Conservation (phyloP, 2,329 filamentous ascomycete genomes). For the Passalora sequoiae region DNA sequence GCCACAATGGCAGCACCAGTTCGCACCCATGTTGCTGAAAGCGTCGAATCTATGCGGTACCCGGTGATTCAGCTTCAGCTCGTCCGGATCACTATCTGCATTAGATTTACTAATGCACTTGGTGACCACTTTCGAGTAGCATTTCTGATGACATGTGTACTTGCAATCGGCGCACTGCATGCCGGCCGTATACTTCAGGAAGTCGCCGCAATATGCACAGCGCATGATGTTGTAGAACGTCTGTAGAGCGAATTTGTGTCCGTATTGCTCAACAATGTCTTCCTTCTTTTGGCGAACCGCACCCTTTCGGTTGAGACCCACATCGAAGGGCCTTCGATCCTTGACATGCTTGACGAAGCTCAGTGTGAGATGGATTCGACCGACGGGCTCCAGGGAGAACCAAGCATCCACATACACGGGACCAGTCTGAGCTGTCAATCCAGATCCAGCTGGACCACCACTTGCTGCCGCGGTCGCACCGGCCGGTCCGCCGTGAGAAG, state of each 20-base stretch:
- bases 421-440: conserved; percentile 48
- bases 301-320: conserved; percentile 88
- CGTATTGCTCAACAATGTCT: conserved; percentile 96
- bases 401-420: conserved; percentile 73
- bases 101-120: conserved; percentile 99
- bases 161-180: conserved; percentile 99
- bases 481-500: conserved; percentile 26
- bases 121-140: conserved; percentile 91
- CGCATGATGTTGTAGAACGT: conserved; percentile 99
- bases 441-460: conserved; percentile 36
- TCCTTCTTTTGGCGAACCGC: conserved; percentile 97
- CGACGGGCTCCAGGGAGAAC: conserved; percentile 94
- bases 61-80: conserved; percentile 99
- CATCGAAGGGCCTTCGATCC: conserved; percentile 74
- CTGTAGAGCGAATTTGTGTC: conserved; percentile 97
- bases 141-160: conserved; percentile 98
- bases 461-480: conserved; percentile 37
- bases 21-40: conserved; percentile 96
- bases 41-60: conserved; percentile 95
- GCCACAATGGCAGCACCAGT: conserved; percentile 99
- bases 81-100: conserved; percentile 94
- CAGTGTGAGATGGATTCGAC: conserved; percentile 84
- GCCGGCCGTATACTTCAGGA: conserved; percentile 95
- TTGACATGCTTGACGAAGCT: conserved; percentile 89
- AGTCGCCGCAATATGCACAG: conserved; percentile 93